Evolutionary conservation across 1,139 yeast genomes (phyloP).

Genomic region (Maudiozyma humilis): DNA sequence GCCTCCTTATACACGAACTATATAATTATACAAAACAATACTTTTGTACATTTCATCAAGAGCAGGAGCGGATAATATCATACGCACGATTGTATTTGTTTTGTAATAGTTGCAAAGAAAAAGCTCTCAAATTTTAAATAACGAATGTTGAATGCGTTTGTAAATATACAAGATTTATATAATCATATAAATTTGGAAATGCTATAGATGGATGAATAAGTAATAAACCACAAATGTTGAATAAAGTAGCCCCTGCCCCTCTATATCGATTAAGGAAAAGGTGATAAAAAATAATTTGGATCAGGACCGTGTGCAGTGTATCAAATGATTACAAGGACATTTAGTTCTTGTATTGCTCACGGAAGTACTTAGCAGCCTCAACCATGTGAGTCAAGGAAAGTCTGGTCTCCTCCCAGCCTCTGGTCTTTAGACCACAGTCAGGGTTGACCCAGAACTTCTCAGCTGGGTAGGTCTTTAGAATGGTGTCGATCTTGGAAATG

Average conservation of each 20-base stretch:
- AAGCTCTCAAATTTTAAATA: slow-evolving; percentile 7
- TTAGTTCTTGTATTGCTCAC: slow-evolving; percentile 43
- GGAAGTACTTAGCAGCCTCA: slow-evolving; percentile 94
- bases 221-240: slow-evolving; percentile 13
- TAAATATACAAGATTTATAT: slow-evolving; percentile 18
- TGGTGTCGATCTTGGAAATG: slow-evolving; percentile 84
- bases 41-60: background rate
- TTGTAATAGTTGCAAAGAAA: background rate
- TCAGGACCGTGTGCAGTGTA: background rate
- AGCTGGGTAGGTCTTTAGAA: slow-evolving; percentile 94
- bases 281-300: slow-evolving; percentile 1
- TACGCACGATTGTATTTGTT: background rate
- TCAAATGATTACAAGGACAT: background rate
- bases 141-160: slow-evolving; percentile 34
- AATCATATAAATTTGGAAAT: slow-evolving; percentile 10
- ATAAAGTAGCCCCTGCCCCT: slow-evolving; percentile 11
- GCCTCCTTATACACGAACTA: background rate
- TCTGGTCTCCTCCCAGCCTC: slow-evolving; percentile 90
- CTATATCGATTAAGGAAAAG: slow-evolving; percentile 9
- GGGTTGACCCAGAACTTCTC: slow-evolving; percentile 99
- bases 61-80: too few relatives aligned
- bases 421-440: slow-evolving; percentile 98
- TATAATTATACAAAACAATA: background rate
- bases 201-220: slow-evolving; percentile 7
- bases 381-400: slow-evolving; percentile 94